A percentile compares a stretch with the other conserved stretches of the same genome.
Evolutionary conservation across 2,329 filamentous ascomycete species (phyloP).

Genomic region (Calonectria honghensis): DNA sequence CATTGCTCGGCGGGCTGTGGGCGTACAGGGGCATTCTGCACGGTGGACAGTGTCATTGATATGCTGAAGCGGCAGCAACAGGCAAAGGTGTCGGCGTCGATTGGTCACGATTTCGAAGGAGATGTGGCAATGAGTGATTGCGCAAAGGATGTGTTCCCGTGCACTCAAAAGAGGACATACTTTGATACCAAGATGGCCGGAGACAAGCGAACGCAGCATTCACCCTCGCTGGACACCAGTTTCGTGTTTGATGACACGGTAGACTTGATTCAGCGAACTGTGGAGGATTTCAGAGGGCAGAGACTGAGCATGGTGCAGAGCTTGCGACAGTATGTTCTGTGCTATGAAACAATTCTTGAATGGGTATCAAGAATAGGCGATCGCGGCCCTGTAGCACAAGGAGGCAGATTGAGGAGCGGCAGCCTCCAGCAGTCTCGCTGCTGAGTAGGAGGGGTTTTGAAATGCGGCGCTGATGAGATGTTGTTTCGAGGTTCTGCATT

Average conservation of each 20-base stretch:
- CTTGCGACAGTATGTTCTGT: slow-evolving; percentile 93
- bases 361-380: slow-evolving; percentile 79
- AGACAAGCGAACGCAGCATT: slow-evolving; percentile 41
- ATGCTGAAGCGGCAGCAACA: slow-evolving; percentile 92
- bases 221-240: slow-evolving; percentile 65
- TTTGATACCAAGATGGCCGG: slow-evolving; percentile 47
- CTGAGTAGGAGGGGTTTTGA: slow-evolving; percentile 24
- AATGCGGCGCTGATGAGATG: slow-evolving; percentile 12
- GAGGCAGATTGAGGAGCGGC: slow-evolving; percentile 55
- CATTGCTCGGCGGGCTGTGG: slow-evolving; percentile 98
- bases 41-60: slow-evolving; percentile 95
- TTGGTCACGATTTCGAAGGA: slow-evolving; percentile 60
- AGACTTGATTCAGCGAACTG: slow-evolving; percentile 90
- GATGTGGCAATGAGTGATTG: slow-evolving; percentile 67
- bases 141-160: slow-evolving; percentile 57
- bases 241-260: slow-evolving; percentile 83
- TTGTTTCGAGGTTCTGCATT: slow-evolving; percentile 30
- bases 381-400: slow-evolving; percentile 42
- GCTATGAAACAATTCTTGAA: slow-evolving; percentile 95
- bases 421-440: slow-evolving; percentile 56
- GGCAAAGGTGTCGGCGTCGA: slow-evolving; percentile 54
- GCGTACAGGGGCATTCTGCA: slow-evolving; percentile 96
- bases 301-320: slow-evolving; percentile 98
- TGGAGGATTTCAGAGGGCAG: slow-evolving; percentile 92
- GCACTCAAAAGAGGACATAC: slow-evolving; percentile 49